Percentiles rank a stretch among this genome's conserved stretches.
Evolutionary conservation across 2,329 filamentous ascomycete species (phyloP).

Genomic region (Paracoccidioides brasiliensis): DNA sequence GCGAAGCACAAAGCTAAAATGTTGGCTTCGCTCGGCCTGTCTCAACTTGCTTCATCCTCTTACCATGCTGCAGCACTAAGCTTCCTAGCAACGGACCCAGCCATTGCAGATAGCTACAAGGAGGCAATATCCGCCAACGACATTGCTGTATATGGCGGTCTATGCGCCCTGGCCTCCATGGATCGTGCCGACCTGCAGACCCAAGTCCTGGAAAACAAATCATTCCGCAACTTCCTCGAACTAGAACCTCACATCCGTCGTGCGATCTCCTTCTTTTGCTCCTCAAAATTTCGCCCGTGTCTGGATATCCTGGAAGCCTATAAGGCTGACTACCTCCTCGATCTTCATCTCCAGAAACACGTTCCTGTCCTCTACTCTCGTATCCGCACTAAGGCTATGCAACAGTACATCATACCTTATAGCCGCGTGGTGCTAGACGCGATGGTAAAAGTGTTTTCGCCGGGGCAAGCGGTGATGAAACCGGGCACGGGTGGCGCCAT

Average conservation of each 20-base stretch:
- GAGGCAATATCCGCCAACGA: conserved; percentile 73
- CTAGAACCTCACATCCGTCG: conserved; percentile 88
- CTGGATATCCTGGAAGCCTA: conserved; percentile 71
- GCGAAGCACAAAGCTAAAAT: conserved; percentile 52
- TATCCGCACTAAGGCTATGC: conserved; percentile 82
- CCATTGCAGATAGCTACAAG: conserved; percentile 46
- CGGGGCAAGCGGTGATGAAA: conserved; percentile 31
- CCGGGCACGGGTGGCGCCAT: conserved; percentile 13
- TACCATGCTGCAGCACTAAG: conserved; percentile 55
- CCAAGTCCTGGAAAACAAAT: conserved; percentile 62
- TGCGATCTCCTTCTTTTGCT: conserved; percentile 78
- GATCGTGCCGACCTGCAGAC: conserved; percentile 60
- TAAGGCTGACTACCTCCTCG: conserved; percentile 75
- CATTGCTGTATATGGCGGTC: conserved; percentile 78
- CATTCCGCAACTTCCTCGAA: conserved; percentile 79
- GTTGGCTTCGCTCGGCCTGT: conserved; percentile 47
- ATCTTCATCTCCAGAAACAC: conserved; percentile 70
- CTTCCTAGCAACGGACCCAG: conserved; percentile 55
- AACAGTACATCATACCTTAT: conserved; percentile 85
- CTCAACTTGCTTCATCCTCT: conserved; percentile 42
- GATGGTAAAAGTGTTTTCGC: conserved; percentile 63
- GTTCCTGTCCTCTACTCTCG: conserved; percentile 55
- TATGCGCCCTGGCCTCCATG: conserved; percentile 85
- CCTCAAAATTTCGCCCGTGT: conserved; percentile 76
- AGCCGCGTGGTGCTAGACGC: conserved; percentile 71